These are phyloP conservation scores for Datisca glomerata DNA, from an alignment of 306 rosid species.

Conservation along the genomic window DNA sequence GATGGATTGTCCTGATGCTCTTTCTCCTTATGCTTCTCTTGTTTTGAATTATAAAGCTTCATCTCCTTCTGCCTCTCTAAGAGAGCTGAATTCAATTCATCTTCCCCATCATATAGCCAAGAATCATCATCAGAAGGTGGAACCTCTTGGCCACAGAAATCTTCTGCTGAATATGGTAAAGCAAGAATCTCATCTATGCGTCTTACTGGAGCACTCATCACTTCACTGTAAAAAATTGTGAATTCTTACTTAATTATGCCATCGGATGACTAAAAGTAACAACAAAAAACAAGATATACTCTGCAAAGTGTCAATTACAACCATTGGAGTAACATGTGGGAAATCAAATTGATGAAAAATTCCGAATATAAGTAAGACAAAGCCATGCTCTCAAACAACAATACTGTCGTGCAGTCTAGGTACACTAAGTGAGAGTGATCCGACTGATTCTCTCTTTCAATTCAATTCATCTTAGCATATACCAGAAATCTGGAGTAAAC, in stretches of 20 bases:
- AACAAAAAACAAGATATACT: too few species aligned
- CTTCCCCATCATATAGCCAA: conserved; percentile 86
- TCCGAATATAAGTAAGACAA: too few species aligned
- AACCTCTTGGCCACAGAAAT: conserved; percentile 42
- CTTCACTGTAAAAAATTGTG: conserved; percentile 45
- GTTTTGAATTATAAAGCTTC: conserved; percentile 52
- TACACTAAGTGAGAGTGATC: too few species aligned
- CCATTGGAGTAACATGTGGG: too few species aligned
- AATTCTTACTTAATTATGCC: conserved; percentile 14
- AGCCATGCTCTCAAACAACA: too few species aligned
- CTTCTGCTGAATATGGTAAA: conserved; percentile 44
- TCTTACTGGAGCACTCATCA: conserved; percentile 75
- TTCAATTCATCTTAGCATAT: too few species aligned
- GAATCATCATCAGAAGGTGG: conserved; percentile 83
- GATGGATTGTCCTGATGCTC: conserved; percentile 32
- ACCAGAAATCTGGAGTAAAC: too few species aligned
- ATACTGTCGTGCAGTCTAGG: too few species aligned
- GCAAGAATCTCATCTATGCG: conserved; percentile 85
- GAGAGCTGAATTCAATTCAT: conserved; percentile 66
- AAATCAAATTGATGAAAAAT: too few species aligned
- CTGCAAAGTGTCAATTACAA: too few species aligned
- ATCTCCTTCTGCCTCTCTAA: conserved; percentile 85
- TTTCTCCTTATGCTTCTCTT: conserved; percentile 46
- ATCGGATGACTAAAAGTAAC: too few species aligned
- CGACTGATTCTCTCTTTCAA: too few species aligned